Evolutionary conservation across 768 basidiomycete genomes (phyloP), one percentile per base, ranked within the genome.

Genomic region (Suillus clintonianus): DNA sequence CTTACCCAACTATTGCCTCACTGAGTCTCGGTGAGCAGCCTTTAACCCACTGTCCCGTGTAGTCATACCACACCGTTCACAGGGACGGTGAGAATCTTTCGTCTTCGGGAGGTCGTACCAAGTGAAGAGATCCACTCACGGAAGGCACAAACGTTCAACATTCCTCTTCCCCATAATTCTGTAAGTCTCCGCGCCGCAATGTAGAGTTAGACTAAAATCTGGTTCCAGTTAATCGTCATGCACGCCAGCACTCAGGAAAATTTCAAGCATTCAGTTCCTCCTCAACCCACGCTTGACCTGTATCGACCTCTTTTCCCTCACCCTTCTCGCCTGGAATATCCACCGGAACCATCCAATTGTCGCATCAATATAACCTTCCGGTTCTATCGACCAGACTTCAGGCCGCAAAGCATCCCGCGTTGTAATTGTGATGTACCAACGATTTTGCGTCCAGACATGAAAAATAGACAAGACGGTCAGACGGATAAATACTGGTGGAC

Each of bases 321-420:
- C 60, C 69, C 69, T 14, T 68, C 64, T 36, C 63, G 42, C 45
- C 64, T 64, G 24, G 62, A 51, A 10, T 67, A 64, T 17, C 69
- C 66, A 53, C 68, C 68, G 2, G 82, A 85, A 55, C 78, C 85
- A 2, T 87, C 84, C 9, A 92, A 86, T 65, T 87, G 83, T 67
- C 85, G 91, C 30, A 92, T 94, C 69, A 94, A 94, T 68, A 88
- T 94, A 62, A 94, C 92, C 0, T 94, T 94, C 72, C 83, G 93
- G 17, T 94, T 94, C 71, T 94, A 89, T 67, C 84, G 93, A 61
- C 93, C 93, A 7, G 92, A 94, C 75, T 94, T 90, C 72, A 79
- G 80, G 27, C 84, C 92, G 4, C 70, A 78, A 27, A 86, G 77
- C 43, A 91, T 85, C 1, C 92, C 92, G 1, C 81, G 81, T 50